Conservation (phyloP, 2,329 filamentous ascomycete species). For the Stagonosporopsis cucurbitacearum region DNA sequence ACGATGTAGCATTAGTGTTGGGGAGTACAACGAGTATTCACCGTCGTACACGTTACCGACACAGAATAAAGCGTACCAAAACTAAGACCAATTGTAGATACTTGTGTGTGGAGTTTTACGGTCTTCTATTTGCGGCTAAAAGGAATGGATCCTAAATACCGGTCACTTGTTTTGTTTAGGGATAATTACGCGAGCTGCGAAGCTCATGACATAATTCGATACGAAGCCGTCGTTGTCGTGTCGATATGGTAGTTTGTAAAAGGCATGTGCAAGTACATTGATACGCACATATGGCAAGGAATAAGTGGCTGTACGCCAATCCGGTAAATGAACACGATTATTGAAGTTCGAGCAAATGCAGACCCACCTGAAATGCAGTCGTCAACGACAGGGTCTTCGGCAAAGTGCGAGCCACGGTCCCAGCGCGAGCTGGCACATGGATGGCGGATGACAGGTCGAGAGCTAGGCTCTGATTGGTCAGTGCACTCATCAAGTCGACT, state of each 20-base stretch:
- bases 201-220: slow-evolving; percentile 7
- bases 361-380: slow-evolving; percentile 17
- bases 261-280: too few species aligned
- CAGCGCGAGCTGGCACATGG: slow-evolving; percentile 16
- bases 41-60: slow-evolving; percentile 30
- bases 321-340: neutral
- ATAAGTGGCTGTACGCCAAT: neutral
- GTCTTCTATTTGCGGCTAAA: slow-evolving; percentile 19
- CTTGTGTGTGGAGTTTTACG: slow-evolving; percentile 33
- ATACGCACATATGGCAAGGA: neutral
- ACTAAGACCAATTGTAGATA: slow-evolving; percentile 17
- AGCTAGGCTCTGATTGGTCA: slow-evolving; percentile 9
- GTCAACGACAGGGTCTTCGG: slow-evolving; percentile 20
- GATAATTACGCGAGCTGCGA: slow-evolving; percentile 19
- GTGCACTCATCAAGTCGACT: slow-evolving; percentile 4
- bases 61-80: slow-evolving; percentile 15
- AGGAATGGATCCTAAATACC: slow-evolving; percentile 7
- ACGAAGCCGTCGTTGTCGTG: neutral
- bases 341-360: neutral
- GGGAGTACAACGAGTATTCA: slow-evolving; percentile 27
- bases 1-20: slow-evolving; percentile 21
- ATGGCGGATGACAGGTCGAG: slow-evolving; percentile 18
- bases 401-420: slow-evolving; percentile 6
- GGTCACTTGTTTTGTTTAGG: slow-evolving; percentile 14
- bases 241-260: neutral